Conservation (phyloP, 2,329 filamentous ascomycete species). For the Apiospora sp. region DNA sequence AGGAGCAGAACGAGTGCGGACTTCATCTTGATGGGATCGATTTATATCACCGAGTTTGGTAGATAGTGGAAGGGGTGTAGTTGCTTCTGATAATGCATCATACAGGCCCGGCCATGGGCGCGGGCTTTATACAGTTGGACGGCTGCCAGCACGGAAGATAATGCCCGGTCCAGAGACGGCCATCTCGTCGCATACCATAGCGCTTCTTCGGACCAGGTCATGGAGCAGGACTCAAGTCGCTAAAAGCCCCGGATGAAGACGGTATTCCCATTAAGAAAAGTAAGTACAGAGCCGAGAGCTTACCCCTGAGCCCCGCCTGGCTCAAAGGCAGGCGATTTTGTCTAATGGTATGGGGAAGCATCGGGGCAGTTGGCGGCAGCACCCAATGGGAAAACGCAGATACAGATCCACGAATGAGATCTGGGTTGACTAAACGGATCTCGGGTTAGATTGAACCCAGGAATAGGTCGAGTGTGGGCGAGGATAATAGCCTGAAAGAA, state of each 20-base stretch:
- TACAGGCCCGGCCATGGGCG: not conserved
- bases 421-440: not conserved
- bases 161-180: constrained; percentile 10
- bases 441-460: constrained; percentile 1
- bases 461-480: not conserved
- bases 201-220: not conserved
- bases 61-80: not conserved
- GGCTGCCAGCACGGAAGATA: constrained; percentile 2
- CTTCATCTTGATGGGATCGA: constrained; percentile 37
- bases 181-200: not conserved
- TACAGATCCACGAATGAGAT: constrained; percentile 10
- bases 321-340: not conserved
- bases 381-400: constrained; percentile 2
- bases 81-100: not conserved
- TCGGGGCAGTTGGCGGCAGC: not conserved
- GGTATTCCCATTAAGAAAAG: not conserved
- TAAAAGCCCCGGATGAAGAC: not conserved
- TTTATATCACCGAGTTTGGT: not conserved
- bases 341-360: constrained; percentile 4
- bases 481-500: constrained; percentile 21
- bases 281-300: not conserved
- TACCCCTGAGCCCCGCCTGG: constrained; percentile 4
- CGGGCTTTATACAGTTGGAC: constrained; percentile 2
- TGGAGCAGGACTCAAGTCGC: not conserved
- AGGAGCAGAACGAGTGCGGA: constrained; percentile 46